A percentile compares a stretch with the other conserved stretches of the same genome.
Conservation (phyloP, 1,284 basidiomycete genomes). For the Ceratobasidium sp. region DNA sequence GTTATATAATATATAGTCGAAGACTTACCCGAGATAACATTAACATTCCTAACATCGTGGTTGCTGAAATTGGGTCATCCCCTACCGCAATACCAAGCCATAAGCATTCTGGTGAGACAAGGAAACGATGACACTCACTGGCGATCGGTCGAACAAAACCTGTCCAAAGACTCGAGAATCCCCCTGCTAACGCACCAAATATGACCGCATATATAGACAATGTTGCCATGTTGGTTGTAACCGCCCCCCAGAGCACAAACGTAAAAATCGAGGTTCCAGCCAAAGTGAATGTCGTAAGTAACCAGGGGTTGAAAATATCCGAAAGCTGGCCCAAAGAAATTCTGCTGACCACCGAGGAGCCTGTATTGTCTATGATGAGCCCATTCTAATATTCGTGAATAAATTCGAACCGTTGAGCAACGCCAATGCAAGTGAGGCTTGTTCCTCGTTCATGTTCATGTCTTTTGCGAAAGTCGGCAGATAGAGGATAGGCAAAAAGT, state of each 20-base stretch:
- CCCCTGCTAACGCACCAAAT: constrained; percentile 29
- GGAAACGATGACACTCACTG: not conserved
- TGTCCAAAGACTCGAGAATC: constrained; percentile 33
- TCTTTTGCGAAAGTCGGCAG: constrained; percentile 31
- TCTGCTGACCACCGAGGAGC: constrained; percentile 19
- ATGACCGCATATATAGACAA: constrained; percentile 12
- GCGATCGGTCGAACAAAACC: constrained; percentile 31
- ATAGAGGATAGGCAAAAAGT: constrained; percentile 31
- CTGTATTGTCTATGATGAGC: not conserved
- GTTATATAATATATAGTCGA: not conserved
- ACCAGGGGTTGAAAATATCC: constrained; percentile 51
- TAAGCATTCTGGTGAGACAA: not conserved
- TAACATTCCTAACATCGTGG: constrained; percentile 32
- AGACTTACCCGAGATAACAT: constrained; percentile 26
- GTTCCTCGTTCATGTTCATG: constrained; percentile 22
- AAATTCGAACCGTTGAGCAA: constrained; percentile 18
- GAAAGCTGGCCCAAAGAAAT: constrained; percentile 49
- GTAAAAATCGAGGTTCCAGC: constrained; percentile 36
- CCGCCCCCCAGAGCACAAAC: constrained; percentile 23
- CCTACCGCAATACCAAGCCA: not conserved
- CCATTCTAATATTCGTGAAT: not conserved
- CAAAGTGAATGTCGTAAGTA: constrained; percentile 48
- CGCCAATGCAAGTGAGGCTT: constrained; percentile 21
- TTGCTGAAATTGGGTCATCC: constrained; percentile 32
- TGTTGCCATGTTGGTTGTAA: constrained; percentile 7